Evolutionary conservation across 225 moss, liverwort and hornwort species (phyloP).

Genomic region (Thuidium tamariscinum): DNA sequence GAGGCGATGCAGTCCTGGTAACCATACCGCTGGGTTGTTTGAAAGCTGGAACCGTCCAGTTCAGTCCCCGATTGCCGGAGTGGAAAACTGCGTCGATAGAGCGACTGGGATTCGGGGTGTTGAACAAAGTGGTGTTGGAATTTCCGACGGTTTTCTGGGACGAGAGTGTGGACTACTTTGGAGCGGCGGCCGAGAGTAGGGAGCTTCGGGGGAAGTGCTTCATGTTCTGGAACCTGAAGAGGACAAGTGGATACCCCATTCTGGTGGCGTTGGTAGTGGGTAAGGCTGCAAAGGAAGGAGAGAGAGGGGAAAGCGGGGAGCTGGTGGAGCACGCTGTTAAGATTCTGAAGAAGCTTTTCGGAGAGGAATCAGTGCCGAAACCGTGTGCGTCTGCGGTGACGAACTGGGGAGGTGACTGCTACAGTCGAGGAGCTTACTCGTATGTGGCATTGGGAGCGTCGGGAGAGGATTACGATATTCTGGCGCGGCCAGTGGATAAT

Average conservation of each 20-base stretch:
- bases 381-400: slow-evolving; percentile 43
- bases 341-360: slow-evolving; percentile 37
- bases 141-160: slow-evolving; percentile 50
- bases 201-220: slow-evolving; percentile 46
- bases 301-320: slow-evolving; percentile 14
- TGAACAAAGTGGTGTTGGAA: slow-evolving; percentile 57
- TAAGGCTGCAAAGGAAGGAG: slow-evolving; percentile 31
- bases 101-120: slow-evolving; percentile 46
- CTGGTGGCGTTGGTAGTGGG: slow-evolving; percentile 54
- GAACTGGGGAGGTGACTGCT: slow-evolving; percentile 48
- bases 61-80: slow-evolving; percentile 38
- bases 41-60: slow-evolving; percentile 34
- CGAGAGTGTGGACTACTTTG: slow-evolving; percentile 59
- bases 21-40: slow-evolving; percentile 53
- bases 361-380: slow-evolving; percentile 38
- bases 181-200: slow-evolving; percentile 41
- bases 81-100: slow-evolving; percentile 54
- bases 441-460: slow-evolving; percentile 59
- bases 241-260: slow-evolving; percentile 43
- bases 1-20: slow-evolving; percentile 42
- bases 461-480: slow-evolving; percentile 59
- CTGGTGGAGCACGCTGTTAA: slow-evolving; percentile 37
- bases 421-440: slow-evolving; percentile 49
- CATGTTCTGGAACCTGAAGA: slow-evolving; percentile 60
- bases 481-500: slow-evolving; percentile 50